phyloP scores from a whole-genome alignment of 2,329 filamentous ascomycete species.

The Alternaria ventricosa region DNA sequence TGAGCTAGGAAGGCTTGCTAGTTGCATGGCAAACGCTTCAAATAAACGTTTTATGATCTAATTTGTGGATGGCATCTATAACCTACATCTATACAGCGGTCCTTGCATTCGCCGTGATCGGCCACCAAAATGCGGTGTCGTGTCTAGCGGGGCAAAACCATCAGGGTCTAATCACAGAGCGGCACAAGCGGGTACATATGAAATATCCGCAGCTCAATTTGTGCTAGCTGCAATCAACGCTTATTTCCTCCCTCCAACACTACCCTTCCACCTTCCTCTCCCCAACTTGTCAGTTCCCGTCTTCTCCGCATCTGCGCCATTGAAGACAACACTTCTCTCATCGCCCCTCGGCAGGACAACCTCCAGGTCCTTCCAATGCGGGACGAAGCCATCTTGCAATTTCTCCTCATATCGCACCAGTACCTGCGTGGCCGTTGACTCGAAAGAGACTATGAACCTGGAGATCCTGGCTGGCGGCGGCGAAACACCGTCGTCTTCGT shows the following conservation, averaged over 20 bases:
- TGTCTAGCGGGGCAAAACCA: neutral
- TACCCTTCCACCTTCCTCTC: neutral
- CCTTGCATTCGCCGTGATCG: neutral
- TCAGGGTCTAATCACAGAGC: neutral
- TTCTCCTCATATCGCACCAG: conserved; percentile 52
- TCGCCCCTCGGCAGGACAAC: conserved; percentile 62
- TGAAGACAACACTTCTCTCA: conserved; percentile 43
- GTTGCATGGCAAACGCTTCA: neutral
- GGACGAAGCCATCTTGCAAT: conserved; percentile 52
- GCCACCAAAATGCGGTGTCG: neutral
- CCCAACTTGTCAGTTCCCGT: neutral
- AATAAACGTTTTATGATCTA: neutral
- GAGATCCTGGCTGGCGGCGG: conserved; percentile 44
- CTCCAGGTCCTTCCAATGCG: conserved; percentile 58
- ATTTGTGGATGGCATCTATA: neutral
- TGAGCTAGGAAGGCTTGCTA: conserved; percentile 41
- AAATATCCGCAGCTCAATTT: neutral
- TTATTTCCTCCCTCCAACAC: neutral
- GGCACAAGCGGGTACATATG: neutral
- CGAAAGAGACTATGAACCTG: conserved; percentile 32
- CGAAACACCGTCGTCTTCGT: conserved; percentile 65
- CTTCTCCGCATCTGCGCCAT: conserved; percentile 6
- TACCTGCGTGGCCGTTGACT: conserved; percentile 53
- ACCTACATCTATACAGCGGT: neutral
- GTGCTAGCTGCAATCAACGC: neutral